Evolutionary conservation across 352 stramenopile genomes (phyloP), one percentile per base, ranked within the genome.

Genomic region (Phytophthora lateralis): DNA sequence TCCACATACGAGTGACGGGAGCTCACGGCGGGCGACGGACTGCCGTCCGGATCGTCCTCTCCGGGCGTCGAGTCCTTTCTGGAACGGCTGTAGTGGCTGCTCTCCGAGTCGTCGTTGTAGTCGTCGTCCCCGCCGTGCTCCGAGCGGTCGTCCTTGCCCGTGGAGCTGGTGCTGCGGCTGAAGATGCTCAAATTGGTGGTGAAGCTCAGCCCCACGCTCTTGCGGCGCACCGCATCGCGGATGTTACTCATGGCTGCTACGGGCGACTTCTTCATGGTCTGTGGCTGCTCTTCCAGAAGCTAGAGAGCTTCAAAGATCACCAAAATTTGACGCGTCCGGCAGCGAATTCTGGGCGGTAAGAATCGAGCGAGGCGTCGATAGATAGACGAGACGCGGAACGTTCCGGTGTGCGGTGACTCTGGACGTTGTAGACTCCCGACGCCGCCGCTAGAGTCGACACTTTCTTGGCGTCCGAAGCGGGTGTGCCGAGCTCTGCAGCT

Each of bases 171-270:
- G 55, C 62, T 48, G 45, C 76, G 73, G 50, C 70, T 75, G 47
- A 85, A 85, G 55, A 85, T 75, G 44, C 76, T 82, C 29, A 88
- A 78, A 59, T 80, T 85, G 18, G 66, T 80, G 11, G 75, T 88
- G 65, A 88, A 84, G 60, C 69, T 88, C 61, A 90, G 63, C 11
- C 71, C 74, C 42, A 88, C 77, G 65, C 77, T 88, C 59, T 88
- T 90, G 42, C 80, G 76, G 4, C 73, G 72, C 47, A 90, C 78
- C 11, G 78, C 76, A 15, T 90, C 80, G 24, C 80, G 78, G n/a
- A 90, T 76, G 34, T 81, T 75, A 43, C 69, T 75, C 60, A 88
- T 78, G 21, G 72, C 62, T 32, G 64, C 65, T 14, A 79, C 60
- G 2, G 72, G 72, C n/a, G 74, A 78, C 60, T 80, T 80, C 51